A percentile compares a stretch with the other conserved stretches of the same genome.
phyloP scores from a whole-genome alignment of 805 yeast genomes.

The Wickerhamiella dianesei region DNA sequence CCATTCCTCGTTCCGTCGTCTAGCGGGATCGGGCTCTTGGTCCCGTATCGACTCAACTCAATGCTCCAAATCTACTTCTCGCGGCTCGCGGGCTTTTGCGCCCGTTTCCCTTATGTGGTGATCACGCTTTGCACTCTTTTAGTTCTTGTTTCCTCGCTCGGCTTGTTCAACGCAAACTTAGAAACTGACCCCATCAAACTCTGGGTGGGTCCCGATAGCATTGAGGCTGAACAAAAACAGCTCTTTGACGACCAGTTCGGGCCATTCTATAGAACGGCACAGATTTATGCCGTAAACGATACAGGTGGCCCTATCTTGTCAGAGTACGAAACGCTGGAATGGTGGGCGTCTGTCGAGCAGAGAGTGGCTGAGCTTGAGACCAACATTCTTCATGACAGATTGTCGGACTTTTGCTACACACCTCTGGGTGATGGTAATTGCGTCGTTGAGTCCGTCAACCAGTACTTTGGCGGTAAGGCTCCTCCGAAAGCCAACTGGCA shows the following conservation, averaged over 20 bases:
- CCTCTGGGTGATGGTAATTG: constrained; percentile 65
- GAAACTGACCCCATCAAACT: constrained; percentile 71
- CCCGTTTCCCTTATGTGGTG: constrained; percentile 43
- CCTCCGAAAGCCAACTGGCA: constrained; percentile 47
- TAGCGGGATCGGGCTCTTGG: constrained; percentile 6
- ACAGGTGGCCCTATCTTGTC: constrained; percentile 46
- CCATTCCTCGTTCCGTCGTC: constrained; percentile 20
- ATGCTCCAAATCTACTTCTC: constrained; percentile 36
- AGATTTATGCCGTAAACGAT: constrained; percentile 57
- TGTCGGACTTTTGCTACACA: constrained; percentile 65
- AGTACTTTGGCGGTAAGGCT: constrained; percentile 60
- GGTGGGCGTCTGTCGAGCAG: constrained; percentile 82
- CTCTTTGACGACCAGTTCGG: constrained; percentile 73
- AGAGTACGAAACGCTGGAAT: constrained; percentile 48
- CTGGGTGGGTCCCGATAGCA: constrained; percentile 78
- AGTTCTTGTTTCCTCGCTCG: constrained; percentile 37
- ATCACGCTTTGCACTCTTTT: constrained; percentile 32
- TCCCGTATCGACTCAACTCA: constrained; percentile 37
- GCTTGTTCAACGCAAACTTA: constrained; percentile 38
- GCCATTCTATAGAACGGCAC: constrained; percentile 83
- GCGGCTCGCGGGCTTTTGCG: constrained; percentile 43
- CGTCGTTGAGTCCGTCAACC: constrained; percentile 77
- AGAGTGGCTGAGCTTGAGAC: constrained; percentile 32
- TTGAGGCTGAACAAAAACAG: constrained; percentile 50
- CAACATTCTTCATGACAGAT: constrained; percentile 22